phyloP scores from a whole-genome alignment of 805 yeast genomes.

The Candida argentea region DNA sequence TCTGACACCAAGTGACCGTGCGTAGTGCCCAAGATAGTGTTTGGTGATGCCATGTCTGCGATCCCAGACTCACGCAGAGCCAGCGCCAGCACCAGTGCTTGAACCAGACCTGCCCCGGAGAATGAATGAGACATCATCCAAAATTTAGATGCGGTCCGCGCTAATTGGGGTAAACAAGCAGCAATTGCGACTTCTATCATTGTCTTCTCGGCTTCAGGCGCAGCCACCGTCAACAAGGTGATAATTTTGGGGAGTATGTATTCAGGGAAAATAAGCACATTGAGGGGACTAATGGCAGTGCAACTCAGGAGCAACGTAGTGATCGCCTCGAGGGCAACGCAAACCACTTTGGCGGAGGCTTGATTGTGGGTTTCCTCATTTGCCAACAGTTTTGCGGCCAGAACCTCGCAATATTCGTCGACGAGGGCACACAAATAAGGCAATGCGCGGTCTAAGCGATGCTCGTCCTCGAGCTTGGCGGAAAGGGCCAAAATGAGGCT shows the following conservation, averaged over 20 bases:
- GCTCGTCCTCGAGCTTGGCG: constrained; percentile 70
- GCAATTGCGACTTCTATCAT: constrained; percentile 58
- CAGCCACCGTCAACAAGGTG: constrained; percentile 15
- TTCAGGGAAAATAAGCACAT: constrained; percentile 70
- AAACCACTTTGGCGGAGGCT: constrained; percentile 48
- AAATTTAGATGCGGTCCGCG: constrained; percentile 52
- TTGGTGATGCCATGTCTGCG: too few relatives aligned
- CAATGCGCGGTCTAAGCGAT: constrained; percentile 73
- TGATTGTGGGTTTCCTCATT: not conserved
- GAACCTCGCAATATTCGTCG: constrained; percentile 39
- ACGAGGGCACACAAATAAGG: constrained; percentile 71
- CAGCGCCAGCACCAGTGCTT: not conserved
- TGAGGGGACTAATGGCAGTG: constrained; percentile 58
- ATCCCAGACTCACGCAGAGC: constrained; percentile 1
- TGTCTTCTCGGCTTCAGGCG: constrained; percentile 14
- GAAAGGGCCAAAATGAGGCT: constrained; percentile 69
- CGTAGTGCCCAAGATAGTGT: constrained; percentile 19
- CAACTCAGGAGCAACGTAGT: constrained; percentile 62
- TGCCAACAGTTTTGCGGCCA: constrained; percentile 4
- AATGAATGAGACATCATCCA: constrained; percentile 50
- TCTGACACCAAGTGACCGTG: constrained; percentile 37
- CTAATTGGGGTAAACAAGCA: constrained; percentile 60
- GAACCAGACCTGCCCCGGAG: constrained; percentile 12
- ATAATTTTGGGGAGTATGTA: constrained; percentile 65
- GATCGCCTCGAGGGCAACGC: constrained; percentile 51